Evolutionary conservation across 2,329 filamentous ascomycete species (phyloP).

Genomic region (Arthrobotrys sinensis): DNA sequence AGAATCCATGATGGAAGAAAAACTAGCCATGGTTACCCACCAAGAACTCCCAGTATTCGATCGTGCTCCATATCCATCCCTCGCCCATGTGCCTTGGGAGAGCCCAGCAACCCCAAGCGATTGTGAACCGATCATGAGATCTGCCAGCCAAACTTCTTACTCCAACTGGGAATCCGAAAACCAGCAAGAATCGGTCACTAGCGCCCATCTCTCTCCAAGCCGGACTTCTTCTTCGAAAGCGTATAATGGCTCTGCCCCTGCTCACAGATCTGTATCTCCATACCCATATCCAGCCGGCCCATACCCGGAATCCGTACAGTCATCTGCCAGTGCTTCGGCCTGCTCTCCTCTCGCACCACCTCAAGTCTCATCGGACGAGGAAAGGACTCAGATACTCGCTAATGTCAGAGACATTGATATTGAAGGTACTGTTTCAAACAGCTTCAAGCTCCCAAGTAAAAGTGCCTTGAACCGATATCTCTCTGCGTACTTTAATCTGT

Average conservation of each 20-base stretch:
- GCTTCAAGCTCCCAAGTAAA: slow-evolving; percentile 87
- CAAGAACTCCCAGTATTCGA: slow-evolving; percentile 59
- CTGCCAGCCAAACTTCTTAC: slow-evolving; percentile 59
- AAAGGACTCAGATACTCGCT: slow-evolving; percentile 86
- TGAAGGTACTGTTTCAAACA: slow-evolving; percentile 86
- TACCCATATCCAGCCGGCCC: slow-evolving; percentile 55
- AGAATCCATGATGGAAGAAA: slow-evolving; percentile 68
- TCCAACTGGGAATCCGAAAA: slow-evolving; percentile 61
- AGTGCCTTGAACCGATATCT: slow-evolving; percentile 90
- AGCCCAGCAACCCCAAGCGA: slow-evolving; percentile 59
- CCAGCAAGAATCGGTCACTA: slow-evolving; percentile 48
- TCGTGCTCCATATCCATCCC: slow-evolving; percentile 71
- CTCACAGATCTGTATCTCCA: slow-evolving; percentile 57
- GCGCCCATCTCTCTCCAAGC: slow-evolving; percentile 54
- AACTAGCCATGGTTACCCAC: slow-evolving; percentile 67
- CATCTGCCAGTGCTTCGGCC: slow-evolving; percentile 65
- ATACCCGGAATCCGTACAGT: slow-evolving; percentile 59
- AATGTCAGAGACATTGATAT: slow-evolving; percentile 86
- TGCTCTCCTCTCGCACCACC: slow-evolving; percentile 80
- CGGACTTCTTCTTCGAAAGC: slow-evolving; percentile 49
- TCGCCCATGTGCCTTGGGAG: slow-evolving; percentile 68
- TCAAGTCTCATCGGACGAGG: slow-evolving; percentile 85
- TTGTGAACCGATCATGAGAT: slow-evolving; percentile 60
- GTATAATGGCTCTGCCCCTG: slow-evolving; percentile 42
- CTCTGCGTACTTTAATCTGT: slow-evolving; percentile 95